Conservation (phyloP, 2,329 filamentous ascomycete species). For the Ceratocystis lukuohia region DNA sequence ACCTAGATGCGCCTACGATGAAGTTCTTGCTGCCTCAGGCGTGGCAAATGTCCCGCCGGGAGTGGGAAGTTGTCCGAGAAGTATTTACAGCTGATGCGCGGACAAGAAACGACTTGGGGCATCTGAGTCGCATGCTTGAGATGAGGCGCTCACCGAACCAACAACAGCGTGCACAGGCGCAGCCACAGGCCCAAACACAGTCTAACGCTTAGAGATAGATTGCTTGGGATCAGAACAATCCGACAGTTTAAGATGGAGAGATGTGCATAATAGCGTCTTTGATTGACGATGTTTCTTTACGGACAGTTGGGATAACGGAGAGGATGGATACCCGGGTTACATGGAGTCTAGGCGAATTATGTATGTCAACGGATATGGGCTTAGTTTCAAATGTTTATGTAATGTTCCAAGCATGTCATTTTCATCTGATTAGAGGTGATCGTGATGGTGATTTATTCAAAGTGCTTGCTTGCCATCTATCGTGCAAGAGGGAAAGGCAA, state of each 20-base stretch:
- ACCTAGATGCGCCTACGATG: slow-evolving; percentile 51
- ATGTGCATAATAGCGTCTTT: not conserved
- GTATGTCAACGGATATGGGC: not conserved
- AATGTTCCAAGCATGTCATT: not conserved
- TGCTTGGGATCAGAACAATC: no score
- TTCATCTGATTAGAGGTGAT: no score
- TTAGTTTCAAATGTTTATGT: not conserved
- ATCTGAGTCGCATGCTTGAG: slow-evolving; percentile 43
- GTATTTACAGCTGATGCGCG: slow-evolving; percentile 54
- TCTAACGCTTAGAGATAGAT: not conserved
- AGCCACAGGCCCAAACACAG: not conserved
- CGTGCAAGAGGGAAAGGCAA: no score
- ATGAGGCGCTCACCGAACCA: slow-evolving; percentile 21
- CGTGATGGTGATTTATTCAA: no score
- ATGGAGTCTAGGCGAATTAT: slow-evolving; percentile 1
- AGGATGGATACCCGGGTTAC: not conserved
- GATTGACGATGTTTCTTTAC: not conserved
- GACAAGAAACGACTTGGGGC: slow-evolving; percentile 47
- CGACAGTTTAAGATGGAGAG: not conserved
- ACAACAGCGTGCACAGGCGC: not conserved
- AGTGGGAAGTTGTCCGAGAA: slow-evolving; percentile 59
- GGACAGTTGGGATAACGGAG: not conserved
- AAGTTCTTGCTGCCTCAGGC: slow-evolving; percentile 57
- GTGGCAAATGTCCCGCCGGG: slow-evolving; percentile 51
- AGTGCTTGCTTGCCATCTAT: no score